Evolutionary conservation across 805 yeast species (phyloP).

Genomic region (Candida hispaniensis): DNA sequence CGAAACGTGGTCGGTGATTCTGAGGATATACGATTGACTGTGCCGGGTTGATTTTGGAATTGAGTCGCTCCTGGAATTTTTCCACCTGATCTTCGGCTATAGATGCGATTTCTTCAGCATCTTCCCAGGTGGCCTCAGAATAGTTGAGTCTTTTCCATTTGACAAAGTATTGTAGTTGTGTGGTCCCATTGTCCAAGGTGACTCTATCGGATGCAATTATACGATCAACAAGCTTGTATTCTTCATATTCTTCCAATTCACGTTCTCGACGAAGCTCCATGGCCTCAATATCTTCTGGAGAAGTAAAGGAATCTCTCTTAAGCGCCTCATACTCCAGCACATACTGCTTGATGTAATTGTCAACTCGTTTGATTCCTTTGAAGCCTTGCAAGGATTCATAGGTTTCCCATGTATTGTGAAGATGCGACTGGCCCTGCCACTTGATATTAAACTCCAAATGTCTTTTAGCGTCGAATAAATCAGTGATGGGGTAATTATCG

Average conservation of each 20-base stretch:
- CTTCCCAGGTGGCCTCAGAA: slow-evolving; percentile 96
- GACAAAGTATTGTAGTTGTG: slow-evolving; percentile 68
- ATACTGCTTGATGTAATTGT: slow-evolving; percentile 75
- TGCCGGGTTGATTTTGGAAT: slow-evolving; percentile 76
- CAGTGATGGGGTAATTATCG: slow-evolving; percentile 24
- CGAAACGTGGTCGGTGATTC: slow-evolving; percentile 70
- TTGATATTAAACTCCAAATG: slow-evolving; percentile 42
- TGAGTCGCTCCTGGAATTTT: slow-evolving; percentile 67
- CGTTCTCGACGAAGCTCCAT: slow-evolving; percentile 88
- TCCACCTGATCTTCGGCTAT: slow-evolving; percentile 76
- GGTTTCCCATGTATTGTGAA: slow-evolving; percentile 91
- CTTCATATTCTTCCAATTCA: slow-evolving; percentile 69
- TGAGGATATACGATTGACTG: slow-evolving; percentile 66
- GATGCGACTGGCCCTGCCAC: slow-evolving; percentile 80
- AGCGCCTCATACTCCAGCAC: slow-evolving; percentile 65
- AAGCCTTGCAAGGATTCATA: slow-evolving; percentile 38
- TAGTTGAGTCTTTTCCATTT: slow-evolving; percentile 92
- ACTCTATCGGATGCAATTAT: slow-evolving; percentile 75
- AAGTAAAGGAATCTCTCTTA: slow-evolving; percentile 67
- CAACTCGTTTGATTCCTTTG: slow-evolving; percentile 77
- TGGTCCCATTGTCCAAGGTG: slow-evolving; percentile 38
- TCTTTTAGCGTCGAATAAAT: slow-evolving; percentile 24
- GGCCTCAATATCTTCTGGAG: slow-evolving; percentile 85
- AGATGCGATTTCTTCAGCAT: slow-evolving; percentile 75
- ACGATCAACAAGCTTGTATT: slow-evolving; percentile 79